Conservation (phyloP, 129 eudicot species). For the Tagetes erecta region DNA sequence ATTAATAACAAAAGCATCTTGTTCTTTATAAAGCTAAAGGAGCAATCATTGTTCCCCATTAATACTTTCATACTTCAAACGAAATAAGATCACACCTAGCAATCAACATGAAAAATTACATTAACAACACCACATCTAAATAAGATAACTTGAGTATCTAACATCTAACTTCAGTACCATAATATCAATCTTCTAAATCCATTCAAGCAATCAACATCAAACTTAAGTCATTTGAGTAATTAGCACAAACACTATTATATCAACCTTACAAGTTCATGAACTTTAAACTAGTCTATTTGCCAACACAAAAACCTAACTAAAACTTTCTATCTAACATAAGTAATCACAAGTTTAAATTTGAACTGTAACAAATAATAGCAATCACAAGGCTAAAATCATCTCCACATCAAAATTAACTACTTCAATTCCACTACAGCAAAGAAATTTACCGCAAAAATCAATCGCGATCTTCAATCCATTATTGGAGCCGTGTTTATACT, state of each 20-base stretch:
- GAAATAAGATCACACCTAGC: not conserved
- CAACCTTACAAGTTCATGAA: constrained; percentile 9
- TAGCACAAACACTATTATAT: not conserved
- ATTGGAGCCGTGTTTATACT: constrained; percentile 75
- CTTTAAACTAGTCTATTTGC: constrained; percentile 16
- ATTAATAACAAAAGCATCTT: not conserved
- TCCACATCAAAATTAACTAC: not conserved
- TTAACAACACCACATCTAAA: not conserved
- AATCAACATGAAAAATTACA: not conserved
- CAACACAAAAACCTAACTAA: constrained; percentile 14
- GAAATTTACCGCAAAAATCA: constrained; percentile 65
- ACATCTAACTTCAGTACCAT: not conserved
- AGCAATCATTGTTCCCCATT: not conserved
- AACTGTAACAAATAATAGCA: not conserved
- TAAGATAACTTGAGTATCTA: not conserved
- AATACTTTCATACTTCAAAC: not conserved
- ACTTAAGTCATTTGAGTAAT: constrained; percentile 3
- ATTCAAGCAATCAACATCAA: not conserved
- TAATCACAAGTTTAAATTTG: not conserved
- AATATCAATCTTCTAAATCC: not conserved
- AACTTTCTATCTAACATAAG: not conserved
- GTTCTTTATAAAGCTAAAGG: not conserved
- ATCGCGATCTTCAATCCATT: constrained; percentile 81
- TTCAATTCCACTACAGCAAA: constrained; percentile 1
- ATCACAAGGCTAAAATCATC: not conserved